These are phyloP conservation scores for Liriodendron chinense DNA, from an alignment of 164 flowering plant species.

Conservation along the genomic window DNA sequence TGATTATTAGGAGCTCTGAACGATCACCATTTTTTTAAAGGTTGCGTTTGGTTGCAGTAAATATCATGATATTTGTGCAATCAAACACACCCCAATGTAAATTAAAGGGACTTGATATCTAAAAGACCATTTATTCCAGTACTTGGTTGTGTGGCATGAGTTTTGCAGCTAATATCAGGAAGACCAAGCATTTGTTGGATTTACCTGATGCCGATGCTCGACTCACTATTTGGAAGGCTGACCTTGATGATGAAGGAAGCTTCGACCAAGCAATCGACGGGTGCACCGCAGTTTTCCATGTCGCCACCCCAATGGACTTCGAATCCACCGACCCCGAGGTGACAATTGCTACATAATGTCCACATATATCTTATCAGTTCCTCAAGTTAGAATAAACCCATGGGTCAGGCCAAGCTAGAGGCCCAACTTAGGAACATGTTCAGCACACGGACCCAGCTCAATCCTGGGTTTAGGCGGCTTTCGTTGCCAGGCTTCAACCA, in stretches of 20 bases:
- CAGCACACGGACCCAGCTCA: too few species aligned
- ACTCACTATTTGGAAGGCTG: slow-evolving; percentile 27
- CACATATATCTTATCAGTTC: too few species aligned
- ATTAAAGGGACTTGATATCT: neutral
- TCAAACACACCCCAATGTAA: neutral
- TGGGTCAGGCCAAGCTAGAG: too few species aligned
- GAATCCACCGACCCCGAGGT: slow-evolving; percentile 30
- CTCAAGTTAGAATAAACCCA: too few species aligned
- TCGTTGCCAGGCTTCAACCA: too few species aligned
- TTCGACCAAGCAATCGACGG: slow-evolving; percentile 21
- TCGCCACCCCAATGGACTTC: slow-evolving; percentile 32
- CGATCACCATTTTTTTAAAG: too few species aligned
- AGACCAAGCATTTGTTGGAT: slow-evolving; percentile 24
- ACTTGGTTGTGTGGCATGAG: neutral
- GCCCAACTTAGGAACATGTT: too few species aligned
- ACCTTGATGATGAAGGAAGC: slow-evolving; percentile 28
- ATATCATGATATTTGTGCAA: too few species aligned
- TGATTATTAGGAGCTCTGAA: too few species aligned
- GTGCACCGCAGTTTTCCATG: slow-evolving; percentile 22
- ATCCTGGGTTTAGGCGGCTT: too few species aligned
- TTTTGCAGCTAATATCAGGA: slow-evolving; percentile 13
- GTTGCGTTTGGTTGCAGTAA: too few species aligned
- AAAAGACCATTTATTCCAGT: neutral
- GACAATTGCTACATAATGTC: neutral
- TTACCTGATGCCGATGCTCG: slow-evolving; percentile 15